Evolutionary conservation across 257 asterid species (phyloP).

Genomic region (Primulina tabacum): DNA sequence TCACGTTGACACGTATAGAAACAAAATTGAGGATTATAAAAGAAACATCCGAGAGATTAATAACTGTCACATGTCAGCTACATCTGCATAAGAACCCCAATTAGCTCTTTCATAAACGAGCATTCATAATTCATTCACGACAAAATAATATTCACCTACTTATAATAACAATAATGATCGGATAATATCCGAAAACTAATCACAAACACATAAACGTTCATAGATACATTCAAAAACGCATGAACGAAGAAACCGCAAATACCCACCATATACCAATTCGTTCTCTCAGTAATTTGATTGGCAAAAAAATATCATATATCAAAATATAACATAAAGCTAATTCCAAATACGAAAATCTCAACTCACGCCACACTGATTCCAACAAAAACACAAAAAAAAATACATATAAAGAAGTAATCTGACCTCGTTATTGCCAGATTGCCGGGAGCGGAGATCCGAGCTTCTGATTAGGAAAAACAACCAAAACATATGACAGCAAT

Average conservation of each 20-base stretch:
- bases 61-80: background rate
- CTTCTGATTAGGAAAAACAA: conserved; percentile 22
- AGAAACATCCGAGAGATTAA: background rate
- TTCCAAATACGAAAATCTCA: background rate
- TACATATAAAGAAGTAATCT: background rate
- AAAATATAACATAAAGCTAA: background rate
- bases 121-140: background rate
- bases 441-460: conserved; percentile 24
- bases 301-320: background rate
- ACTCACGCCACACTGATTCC: background rate
- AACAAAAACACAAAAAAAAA: background rate
- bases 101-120: background rate
- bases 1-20: background rate
- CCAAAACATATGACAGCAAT: background rate
- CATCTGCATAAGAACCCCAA: background rate
- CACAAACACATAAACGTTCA: background rate
- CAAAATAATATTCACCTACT: too few relatives aligned
- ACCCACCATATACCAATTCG: background rate
- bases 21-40: background rate
- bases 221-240: background rate
- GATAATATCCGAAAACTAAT: too few relatives aligned
- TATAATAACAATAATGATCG: background rate
- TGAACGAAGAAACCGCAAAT: background rate
- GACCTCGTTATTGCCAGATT: conserved; percentile 76
- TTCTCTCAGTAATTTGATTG: background rate